Percentiles rank a stretch among this genome's conserved stretches.
phyloP scores from a whole-genome alignment of 768 basidiomycete species.

The Floccularia luteovirens region DNA sequence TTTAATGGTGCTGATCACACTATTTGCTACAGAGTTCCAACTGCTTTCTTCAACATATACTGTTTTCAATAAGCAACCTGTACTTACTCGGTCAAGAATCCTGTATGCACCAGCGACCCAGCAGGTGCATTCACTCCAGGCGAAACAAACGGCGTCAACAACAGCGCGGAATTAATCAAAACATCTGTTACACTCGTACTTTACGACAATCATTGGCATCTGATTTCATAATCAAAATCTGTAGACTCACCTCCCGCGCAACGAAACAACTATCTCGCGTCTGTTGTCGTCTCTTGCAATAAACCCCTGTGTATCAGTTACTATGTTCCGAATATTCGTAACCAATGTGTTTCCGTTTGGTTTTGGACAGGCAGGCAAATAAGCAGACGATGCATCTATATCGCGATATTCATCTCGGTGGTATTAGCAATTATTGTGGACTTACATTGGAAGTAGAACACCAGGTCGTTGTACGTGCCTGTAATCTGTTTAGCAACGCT shows the following conservation, averaged over 20 bases:
- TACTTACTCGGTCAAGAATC: background rate
- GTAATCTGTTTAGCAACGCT: background rate
- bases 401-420: background rate
- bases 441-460: constrained; percentile 23
- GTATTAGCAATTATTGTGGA: background rate
- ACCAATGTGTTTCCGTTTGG: constrained; percentile 16
- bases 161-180: constrained; percentile 12
- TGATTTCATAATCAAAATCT: constrained; percentile 1
- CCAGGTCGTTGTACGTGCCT: constrained; percentile 19
- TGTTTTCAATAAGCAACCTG: no score
- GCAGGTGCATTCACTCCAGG: constrained; percentile 16
- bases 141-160: constrained; percentile 13
- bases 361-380: constrained; percentile 13
- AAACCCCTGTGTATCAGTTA: constrained; percentile 35
- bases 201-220: background rate
- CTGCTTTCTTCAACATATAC: no score
- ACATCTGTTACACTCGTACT: constrained; percentile 13
- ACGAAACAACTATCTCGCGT: constrained; percentile 30
- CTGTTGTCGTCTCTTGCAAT: constrained; percentile 33
- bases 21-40: background rate
- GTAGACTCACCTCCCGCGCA: constrained; percentile 27
- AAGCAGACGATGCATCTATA: constrained; percentile 21
- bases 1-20: background rate
- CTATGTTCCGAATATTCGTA: constrained; percentile 4
- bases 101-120: background rate